Evolutionary conservation across 441 rosid species (phyloP).

Genomic region (Euphorbia celastroides): DNA sequence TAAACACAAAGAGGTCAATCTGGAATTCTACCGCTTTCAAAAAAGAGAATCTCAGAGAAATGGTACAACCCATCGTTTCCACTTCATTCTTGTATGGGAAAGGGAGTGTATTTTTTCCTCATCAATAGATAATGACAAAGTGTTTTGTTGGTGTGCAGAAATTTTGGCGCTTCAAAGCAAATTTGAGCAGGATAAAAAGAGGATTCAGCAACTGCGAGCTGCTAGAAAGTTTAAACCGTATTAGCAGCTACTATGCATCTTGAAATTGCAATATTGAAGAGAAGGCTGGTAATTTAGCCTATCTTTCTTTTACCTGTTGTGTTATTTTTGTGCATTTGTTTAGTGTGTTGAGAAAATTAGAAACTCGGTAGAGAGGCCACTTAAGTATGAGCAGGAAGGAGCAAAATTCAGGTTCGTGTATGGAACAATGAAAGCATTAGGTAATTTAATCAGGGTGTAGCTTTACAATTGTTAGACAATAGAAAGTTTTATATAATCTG

Average conservation of each 20-base stretch:
- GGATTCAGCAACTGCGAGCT: slow-evolving; percentile 60
- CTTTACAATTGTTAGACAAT: background rate
- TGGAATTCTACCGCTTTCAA: slow-evolving; percentile 88
- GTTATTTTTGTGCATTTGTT: background rate
- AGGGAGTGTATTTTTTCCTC: too few species aligned
- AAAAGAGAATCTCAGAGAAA: slow-evolving; percentile 74
- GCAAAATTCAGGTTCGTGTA: too few species aligned
- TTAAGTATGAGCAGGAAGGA: background rate
- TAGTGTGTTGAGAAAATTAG: background rate
- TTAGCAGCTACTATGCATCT: too few species aligned
- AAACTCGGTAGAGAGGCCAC: background rate
- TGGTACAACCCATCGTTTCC: slow-evolving; percentile 36
- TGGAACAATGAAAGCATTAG: background rate
- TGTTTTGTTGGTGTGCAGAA: slow-evolving; percentile 37
- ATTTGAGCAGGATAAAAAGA: slow-evolving; percentile 62
- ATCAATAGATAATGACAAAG: too few species aligned
- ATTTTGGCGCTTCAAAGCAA: slow-evolving; percentile 59
- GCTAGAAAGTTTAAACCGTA: slow-evolving; percentile 67
- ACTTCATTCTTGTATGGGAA: too few species aligned
- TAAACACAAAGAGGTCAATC: slow-evolving; percentile 58
- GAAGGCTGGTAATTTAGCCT: too few species aligned
- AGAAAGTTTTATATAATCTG: background rate
- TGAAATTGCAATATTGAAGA: too few species aligned
- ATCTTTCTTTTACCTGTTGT: too few species aligned
- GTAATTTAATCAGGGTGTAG: background rate